These are phyloP conservation scores for Geotrichum fermentans DNA, from an alignment of 1,139 yeast genomes.

Conservation along the genomic window DNA sequence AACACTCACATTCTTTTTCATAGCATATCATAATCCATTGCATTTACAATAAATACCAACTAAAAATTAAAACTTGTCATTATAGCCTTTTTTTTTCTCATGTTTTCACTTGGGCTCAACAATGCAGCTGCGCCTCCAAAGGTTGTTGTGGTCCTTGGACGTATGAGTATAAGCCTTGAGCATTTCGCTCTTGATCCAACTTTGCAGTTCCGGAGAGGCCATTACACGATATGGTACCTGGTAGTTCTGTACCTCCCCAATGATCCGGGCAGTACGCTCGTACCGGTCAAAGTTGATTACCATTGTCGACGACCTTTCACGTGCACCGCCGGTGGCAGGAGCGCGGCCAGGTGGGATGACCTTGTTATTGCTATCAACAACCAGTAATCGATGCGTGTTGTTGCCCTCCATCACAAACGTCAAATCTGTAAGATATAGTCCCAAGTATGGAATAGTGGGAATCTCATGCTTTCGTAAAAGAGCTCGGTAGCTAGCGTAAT, in stretches of 20 bases:
- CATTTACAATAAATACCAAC: background rate
- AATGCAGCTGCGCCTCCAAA: conserved; percentile 39
- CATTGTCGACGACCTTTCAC: conserved; percentile 32
- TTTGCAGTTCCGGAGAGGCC: conserved; percentile 31
- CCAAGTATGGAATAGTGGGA: conserved; percentile 83
- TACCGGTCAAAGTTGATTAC: conserved; percentile 81
- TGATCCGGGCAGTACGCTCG: conserved; percentile 63
- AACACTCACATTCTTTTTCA: background rate
- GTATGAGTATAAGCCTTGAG: conserved; percentile 32
- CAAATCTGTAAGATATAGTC: conserved; percentile 77
- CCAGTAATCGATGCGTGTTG: conserved; percentile 49
- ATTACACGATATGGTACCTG: conserved; percentile 53
- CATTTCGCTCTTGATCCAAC: conserved; percentile 38
- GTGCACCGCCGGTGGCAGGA: background rate
- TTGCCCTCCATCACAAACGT: conserved; percentile 88
- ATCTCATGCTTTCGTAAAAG: conserved; percentile 54
- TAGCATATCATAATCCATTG: background rate
- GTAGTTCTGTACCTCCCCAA: conserved; percentile 72
- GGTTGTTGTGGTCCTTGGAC: conserved; percentile 33
- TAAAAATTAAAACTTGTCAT: too few species aligned
- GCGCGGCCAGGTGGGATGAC: conserved; percentile 10
- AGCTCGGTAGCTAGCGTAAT: conserved; percentile 68
- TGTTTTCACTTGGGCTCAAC: conserved; percentile 33
- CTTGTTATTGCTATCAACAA: conserved; percentile 20
- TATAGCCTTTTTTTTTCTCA: background rate